Percentiles rank a stretch among this genome's conserved stretches.
These are phyloP conservation scores for Colletotrichum tropicale DNA, from an alignment of 2,329 filamentous ascomycete species.

Conservation along the genomic window DNA sequence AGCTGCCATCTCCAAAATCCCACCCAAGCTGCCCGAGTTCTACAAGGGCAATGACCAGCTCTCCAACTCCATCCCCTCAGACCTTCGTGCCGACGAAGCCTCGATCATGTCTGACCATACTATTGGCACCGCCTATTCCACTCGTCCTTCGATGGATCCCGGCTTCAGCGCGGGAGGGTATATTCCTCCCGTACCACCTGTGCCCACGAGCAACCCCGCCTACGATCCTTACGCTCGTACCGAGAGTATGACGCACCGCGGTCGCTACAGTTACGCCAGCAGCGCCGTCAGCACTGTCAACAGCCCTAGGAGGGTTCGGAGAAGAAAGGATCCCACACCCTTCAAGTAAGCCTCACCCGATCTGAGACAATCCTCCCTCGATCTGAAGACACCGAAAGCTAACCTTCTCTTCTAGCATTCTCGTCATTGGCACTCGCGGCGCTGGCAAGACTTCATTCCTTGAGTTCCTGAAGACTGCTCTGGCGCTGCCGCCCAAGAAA, in stretches of 20 bases:
- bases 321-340: constrained; percentile 95
- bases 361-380: not conserved
- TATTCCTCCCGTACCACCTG: constrained; percentile 57
- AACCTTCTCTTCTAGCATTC: constrained; percentile 63
- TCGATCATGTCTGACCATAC: constrained; percentile 59
- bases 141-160: constrained; percentile 61
- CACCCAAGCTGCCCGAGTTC: constrained; percentile 58
- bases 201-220: constrained; percentile 61
- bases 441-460: constrained; percentile 97
- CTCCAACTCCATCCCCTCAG: constrained; percentile 51
- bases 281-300: constrained; percentile 91
- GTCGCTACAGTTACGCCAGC: constrained; percentile 95
- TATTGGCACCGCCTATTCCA: constrained; percentile 33
- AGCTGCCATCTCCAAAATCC: constrained; percentile 47
- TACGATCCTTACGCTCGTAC: constrained; percentile 81
- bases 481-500: constrained; percentile 84
- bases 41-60: constrained; percentile 51
- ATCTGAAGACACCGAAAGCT: not conserved
- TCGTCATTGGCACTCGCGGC: constrained; percentile 86
- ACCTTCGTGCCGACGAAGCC: constrained; percentile 67
- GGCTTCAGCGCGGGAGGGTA: constrained; percentile 42
- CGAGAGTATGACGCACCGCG: constrained; percentile 96
- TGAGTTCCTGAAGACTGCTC: constrained; percentile 87
- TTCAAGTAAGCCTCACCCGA: constrained; percentile 83
- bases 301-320: constrained; percentile 87